Evolutionary conservation across 805 yeast species (phyloP), one percentile per base, ranked within the genome.

Genomic region (Cyberlindnera americana): DNA sequence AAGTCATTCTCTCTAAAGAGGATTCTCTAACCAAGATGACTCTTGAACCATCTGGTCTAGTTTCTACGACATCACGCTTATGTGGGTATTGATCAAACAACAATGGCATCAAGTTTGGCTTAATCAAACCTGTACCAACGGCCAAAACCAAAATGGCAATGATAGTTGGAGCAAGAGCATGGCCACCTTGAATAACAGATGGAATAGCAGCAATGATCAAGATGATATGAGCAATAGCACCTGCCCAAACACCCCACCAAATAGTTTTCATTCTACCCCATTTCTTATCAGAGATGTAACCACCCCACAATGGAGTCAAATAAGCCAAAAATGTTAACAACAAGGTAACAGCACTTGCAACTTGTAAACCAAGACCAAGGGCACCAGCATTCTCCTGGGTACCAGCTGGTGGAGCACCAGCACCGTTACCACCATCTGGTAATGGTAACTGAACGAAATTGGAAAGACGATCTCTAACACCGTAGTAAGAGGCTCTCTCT

Each of bases 321-420:
- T 84, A 85, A 57, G 89, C 81, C 84, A 89, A 81, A 59, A 85
- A 85, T 57, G 82, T 87, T 70, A 83, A 78, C 53, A 83, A 77
- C 59, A 83, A 78, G 14, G 85, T 74, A 46, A 84, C 69, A 83
- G 67, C 80, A 83, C n/a, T 24, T 14, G 93, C 87, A 49, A 79
- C 76, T 43, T 70, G 70, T 42, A 73, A 66, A 40, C 81, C 79
- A 50, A 81, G 67, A 33, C 73, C 72, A 44, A 85, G 69, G 12
- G 81, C 77, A 60, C 88, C 84, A 24, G 58, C 52, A 29, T 52
- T 50, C 22, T 54, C 28, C 40, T 54, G 57, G 23, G 48, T 40
- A 18, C 48, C 50, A 1, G 37, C 14, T 16, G 50, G 48, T 11
- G 56, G 52, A 19, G 55, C 59, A 41, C 57, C 57, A 22, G 54